phyloP scores from a whole-genome alignment of 179 eudicot species.

The Spergularia azorica region DNA sequence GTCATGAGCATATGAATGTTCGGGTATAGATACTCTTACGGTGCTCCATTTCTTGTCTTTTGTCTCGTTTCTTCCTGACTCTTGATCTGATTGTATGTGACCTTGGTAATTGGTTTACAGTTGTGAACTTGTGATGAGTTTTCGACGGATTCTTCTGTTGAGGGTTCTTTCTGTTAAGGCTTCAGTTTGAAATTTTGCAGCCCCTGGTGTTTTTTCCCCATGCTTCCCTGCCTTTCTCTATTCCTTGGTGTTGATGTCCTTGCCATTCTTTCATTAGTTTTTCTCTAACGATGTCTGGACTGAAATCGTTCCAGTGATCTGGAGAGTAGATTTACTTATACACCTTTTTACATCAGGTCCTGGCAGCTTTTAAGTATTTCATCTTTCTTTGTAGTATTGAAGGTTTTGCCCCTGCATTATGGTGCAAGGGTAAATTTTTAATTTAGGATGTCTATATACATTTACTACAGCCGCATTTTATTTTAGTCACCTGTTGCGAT shows the following conservation, averaged over 20 bases:
- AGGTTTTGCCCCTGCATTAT: neutral
- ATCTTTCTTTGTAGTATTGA: neutral
- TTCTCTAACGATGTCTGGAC: too few relatives aligned
- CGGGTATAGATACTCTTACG: neutral
- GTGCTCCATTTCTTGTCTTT: neutral
- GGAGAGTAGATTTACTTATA: too few relatives aligned
- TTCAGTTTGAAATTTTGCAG: neutral
- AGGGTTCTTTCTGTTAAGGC: neutral
- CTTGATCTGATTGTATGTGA: neutral
- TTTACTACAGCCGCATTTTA: neutral
- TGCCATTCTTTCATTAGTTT: neutral
- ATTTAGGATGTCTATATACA: too few relatives aligned
- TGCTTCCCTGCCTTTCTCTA: neutral
- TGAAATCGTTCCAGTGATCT: too few relatives aligned
- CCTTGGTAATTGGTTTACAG: neutral
- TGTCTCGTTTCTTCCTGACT: neutral
- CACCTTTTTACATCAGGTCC: too few relatives aligned
- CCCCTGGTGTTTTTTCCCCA: neutral
- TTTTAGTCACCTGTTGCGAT: neutral
- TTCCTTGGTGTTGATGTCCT: neutral
- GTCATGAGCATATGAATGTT: neutral
- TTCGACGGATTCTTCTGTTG: slow-evolving; percentile 4
- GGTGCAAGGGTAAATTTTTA: neutral
- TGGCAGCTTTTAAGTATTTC: too few relatives aligned
- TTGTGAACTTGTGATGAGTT: slow-evolving; percentile 4